Percentiles rank a stretch among this genome's conserved stretches.
Conservation (phyloP, 768 basidiomycete species). For the Amanita thiersii region DNA sequence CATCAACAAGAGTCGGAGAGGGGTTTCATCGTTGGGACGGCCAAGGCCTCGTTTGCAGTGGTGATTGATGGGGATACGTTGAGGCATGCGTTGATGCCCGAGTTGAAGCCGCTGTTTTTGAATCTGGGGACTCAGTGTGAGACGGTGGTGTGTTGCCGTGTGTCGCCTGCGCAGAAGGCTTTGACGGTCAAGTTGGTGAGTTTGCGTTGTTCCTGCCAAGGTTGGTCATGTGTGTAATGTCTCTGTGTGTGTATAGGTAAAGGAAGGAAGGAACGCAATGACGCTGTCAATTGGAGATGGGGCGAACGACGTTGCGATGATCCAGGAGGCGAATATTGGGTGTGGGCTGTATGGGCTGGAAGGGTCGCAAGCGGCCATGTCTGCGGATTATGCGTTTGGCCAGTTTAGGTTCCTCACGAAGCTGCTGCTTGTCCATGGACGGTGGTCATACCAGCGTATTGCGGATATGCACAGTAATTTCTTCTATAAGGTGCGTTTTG, state of each 20-base stretch:
- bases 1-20: slow-evolving; percentile 50
- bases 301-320: slow-evolving; percentile 99
- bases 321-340: slow-evolving; percentile 98
- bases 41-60: slow-evolving; percentile 76
- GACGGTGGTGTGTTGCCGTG: slow-evolving; percentile 96
- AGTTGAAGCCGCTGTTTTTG: slow-evolving; percentile 81
- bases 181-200: slow-evolving; percentile 85
- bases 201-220: slow-evolving; percentile 9
- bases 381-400: slow-evolving; percentile 96
- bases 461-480: slow-evolving; percentile 98
- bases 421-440: slow-evolving; percentile 86
- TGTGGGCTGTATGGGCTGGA: slow-evolving; percentile 91
- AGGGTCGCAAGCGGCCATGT: slow-evolving; percentile 98
- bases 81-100: slow-evolving; percentile 65
- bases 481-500: slow-evolving; percentile 90
- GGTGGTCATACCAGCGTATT: slow-evolving; percentile 94
- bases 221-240: slow-evolving; percentile 6
- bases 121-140: slow-evolving; percentile 94
- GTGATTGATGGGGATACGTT: slow-evolving; percentile 97
- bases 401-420: slow-evolving; percentile 94
- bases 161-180: slow-evolving; percentile 98
- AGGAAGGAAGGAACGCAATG: slow-evolving; percentile 94
- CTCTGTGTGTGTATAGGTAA: slow-evolving; percentile 48
- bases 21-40: slow-evolving; percentile 52
- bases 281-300: slow-evolving; percentile 95